phyloP scores from a whole-genome alignment of 805 yeast species.

The Zygosaccharomyces siamensis region DNA sequence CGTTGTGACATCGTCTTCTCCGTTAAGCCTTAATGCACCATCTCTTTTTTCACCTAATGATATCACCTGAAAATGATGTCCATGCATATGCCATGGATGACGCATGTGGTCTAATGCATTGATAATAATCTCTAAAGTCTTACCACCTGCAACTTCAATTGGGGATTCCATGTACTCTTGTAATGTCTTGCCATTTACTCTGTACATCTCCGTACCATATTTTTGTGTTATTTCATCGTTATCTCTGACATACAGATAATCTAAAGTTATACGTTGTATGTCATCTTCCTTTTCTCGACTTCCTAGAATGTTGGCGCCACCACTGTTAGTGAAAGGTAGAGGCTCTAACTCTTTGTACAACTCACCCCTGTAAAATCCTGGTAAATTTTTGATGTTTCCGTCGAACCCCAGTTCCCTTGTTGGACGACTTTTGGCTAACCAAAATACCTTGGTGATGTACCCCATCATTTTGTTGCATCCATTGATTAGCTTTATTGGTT shows the following conservation, averaged over 20 bases:
- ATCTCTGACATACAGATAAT: conserved; percentile 49
- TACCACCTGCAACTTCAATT: conserved; percentile 45
- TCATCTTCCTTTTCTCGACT: neutral
- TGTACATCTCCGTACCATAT: conserved; percentile 46
- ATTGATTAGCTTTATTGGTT: conserved; percentile 39
- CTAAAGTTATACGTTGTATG: conserved; percentile 39
- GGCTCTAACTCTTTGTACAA: conserved; percentile 23
- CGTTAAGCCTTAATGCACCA: conserved; percentile 34
- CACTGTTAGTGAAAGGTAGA: neutral
- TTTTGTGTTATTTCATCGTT: conserved; percentile 30
- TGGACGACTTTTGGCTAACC: conserved; percentile 22
- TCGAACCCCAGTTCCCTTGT: conserved; percentile 32
- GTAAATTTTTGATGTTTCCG: conserved; percentile 41
- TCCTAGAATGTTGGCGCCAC: conserved; percentile 3
- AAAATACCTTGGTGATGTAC: conserved; percentile 37
- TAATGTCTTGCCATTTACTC: conserved; percentile 50
- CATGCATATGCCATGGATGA: conserved; percentile 63
- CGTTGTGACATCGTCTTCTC: conserved; percentile 34
- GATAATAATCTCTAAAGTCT: conserved; percentile 56
- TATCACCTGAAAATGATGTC: conserved; percentile 52
- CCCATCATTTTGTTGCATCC: conserved; percentile 49
- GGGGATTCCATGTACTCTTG: conserved; percentile 48
- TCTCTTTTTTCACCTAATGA: conserved; percentile 44
- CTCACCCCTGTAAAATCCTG: conserved; percentile 23
- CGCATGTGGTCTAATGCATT: conserved; percentile 64